phyloP scores from a whole-genome alignment of 2,329 filamentous ascomycete genomes.

The Nectriaceae sp. region DNA sequence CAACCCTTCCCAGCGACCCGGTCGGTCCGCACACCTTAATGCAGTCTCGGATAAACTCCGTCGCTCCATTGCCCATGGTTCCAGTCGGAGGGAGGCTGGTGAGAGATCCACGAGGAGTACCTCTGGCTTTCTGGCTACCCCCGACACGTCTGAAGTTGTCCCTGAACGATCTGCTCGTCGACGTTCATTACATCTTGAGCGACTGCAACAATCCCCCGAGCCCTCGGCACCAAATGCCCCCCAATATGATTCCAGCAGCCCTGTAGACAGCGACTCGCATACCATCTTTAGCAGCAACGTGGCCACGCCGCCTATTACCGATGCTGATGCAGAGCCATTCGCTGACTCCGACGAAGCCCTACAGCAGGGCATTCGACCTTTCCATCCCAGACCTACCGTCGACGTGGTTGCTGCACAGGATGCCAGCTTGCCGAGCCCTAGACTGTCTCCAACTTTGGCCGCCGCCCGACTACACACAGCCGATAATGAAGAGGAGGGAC shows the following conservation, averaged over 20 bases:
- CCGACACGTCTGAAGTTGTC: constrained; percentile 55
- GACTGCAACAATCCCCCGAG: constrained; percentile 47
- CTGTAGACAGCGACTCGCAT: constrained; percentile 55
- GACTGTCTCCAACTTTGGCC: constrained; percentile 87
- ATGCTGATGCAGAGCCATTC: constrained; percentile 67
- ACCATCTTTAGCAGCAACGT: constrained; percentile 65
- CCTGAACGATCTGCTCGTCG: constrained; percentile 40
- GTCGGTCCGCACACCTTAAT: constrained; percentile 31
- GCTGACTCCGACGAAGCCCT: constrained; percentile 52
- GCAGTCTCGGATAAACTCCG: constrained; percentile 38
- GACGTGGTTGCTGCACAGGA: constrained; percentile 78
- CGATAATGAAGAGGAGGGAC: constrained; percentile 45
- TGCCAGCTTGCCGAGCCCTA: constrained; percentile 91
- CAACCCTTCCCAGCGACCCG: constrained; percentile 25
- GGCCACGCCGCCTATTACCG: constrained; percentile 75
- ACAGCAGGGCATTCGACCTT: constrained; percentile 46
- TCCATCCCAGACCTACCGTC: constrained; percentile 55
- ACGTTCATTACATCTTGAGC: constrained; percentile 44
- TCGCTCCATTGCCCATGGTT: constrained; percentile 34
- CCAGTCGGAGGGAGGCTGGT: constrained; percentile 23
- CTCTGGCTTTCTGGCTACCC: constrained; percentile 52
- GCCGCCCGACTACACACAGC: constrained; percentile 58
- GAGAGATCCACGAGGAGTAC: constrained; percentile 27
- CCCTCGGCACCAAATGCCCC: constrained; percentile 37
- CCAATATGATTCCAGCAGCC: constrained; percentile 52